A percentile compares a stretch with the other conserved stretches of the same genome.
Conservation (phyloP, 176 grass and related monocot genomes). For the Secale cereale region DNA sequence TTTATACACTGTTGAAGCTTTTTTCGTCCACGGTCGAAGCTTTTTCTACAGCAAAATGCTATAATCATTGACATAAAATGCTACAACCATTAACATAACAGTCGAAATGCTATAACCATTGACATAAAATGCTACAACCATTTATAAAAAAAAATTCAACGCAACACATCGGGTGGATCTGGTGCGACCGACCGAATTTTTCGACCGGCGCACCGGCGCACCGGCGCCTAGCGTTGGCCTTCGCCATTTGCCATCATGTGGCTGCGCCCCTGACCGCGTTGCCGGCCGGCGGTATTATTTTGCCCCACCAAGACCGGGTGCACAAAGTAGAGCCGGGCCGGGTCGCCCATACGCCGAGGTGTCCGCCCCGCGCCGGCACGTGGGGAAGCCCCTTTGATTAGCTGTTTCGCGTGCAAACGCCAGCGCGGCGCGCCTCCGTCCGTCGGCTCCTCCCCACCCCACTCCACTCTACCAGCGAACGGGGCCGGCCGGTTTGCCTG, state of each 20-base stretch:
- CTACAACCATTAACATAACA: no score
- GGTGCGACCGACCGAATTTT: no score
- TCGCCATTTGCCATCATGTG: neutral
- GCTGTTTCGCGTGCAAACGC: neutral
- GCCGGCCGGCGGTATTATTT: neutral
- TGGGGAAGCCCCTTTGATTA: neutral
- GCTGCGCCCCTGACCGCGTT: neutral
- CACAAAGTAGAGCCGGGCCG: neutral
- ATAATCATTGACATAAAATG: no score
- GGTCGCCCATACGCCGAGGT: neutral
- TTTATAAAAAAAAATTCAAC: no score
- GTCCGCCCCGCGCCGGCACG: slow-evolving; percentile 10
- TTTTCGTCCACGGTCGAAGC: no score
- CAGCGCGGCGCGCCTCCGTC: neutral
- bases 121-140: no score
- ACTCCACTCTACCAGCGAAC: neutral
- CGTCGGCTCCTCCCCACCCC: neutral
- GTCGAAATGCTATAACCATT: no score
- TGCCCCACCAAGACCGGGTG: neutral
- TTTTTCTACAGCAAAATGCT: no score
- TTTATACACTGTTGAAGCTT: no score
- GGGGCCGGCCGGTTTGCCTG: neutral
- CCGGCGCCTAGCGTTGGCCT: no score
- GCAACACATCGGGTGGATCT: no score
- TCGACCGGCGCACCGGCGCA: no score